A percentile compares a stretch with the other conserved stretches of the same genome.
These are phyloP conservation scores for Aspergillus taichungensis DNA, from an alignment of 495 filamentous ascomycete genomes.

Conservation along the genomic window DNA sequence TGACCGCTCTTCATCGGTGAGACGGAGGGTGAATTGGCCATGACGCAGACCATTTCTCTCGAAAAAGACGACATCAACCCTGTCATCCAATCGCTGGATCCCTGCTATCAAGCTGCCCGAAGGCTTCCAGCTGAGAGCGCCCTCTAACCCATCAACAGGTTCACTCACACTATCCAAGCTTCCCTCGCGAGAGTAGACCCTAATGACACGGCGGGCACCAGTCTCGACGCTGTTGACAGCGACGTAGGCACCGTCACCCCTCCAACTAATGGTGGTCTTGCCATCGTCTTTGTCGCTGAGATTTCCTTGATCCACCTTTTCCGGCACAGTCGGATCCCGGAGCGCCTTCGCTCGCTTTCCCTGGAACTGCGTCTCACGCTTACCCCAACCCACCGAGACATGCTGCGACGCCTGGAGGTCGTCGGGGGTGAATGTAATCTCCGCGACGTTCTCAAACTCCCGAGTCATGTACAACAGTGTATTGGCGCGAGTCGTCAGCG, in stretches of 20 bases:
- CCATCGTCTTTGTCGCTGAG: slow-evolving; percentile 64
- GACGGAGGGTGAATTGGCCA: slow-evolving; percentile 74
- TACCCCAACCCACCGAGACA: slow-evolving; percentile 97
- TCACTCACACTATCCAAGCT: slow-evolving; percentile 85
- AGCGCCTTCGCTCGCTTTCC: slow-evolving; percentile 86
- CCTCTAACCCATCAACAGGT: slow-evolving; percentile 82
- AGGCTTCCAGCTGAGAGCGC: slow-evolving; percentile 83
- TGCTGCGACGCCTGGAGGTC: slow-evolving; percentile 86
- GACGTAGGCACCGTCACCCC: slow-evolving; percentile 87
- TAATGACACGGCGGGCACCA: slow-evolving; percentile 61
- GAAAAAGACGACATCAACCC: slow-evolving; percentile 85
- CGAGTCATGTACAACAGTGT: slow-evolving; percentile 90
- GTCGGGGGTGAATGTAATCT: slow-evolving; percentile 57
- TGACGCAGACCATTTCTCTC: slow-evolving; percentile 93
- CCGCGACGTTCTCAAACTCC: slow-evolving; percentile 73
- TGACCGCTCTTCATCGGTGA: slow-evolving; percentile 49
- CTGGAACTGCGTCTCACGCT: slow-evolving; percentile 95
- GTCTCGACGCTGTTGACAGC: slow-evolving; percentile 71
- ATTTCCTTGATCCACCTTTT: slow-evolving; percentile 78
- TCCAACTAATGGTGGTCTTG: slow-evolving; percentile 71
- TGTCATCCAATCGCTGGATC: slow-evolving; percentile 60
- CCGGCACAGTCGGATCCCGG: slow-evolving; percentile 87
- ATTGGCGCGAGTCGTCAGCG: slow-evolving; percentile 66
- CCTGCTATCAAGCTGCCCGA: slow-evolving; percentile 81
- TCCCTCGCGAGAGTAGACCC: slow-evolving; percentile 86